Evolutionary conservation across 495 filamentous ascomycete genomes (phyloP), one percentile per base, ranked within the genome.

Genomic region (Penicillium bovifimosum): DNA sequence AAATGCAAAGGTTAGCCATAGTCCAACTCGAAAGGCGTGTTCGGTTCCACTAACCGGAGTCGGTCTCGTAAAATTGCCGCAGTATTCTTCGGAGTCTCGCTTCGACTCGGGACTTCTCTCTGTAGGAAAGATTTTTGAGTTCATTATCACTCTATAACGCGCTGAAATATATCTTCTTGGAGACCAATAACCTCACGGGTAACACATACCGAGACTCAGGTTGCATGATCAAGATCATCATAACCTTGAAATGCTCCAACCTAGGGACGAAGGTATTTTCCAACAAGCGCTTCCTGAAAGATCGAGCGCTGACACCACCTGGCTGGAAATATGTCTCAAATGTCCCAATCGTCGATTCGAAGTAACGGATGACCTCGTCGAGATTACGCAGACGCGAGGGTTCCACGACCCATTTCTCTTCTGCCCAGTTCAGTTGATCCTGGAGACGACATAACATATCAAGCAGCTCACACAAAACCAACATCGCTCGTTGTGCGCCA

Each of bases 281-380:
- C 40, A 71, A 24, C 8, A 71, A 55, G 14, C 49, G 51, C 18
- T 64, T 69, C 29, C 68, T 54, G 42, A 67, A 69, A 20, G 54
- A 61, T 14, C 42, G 34, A 32, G 58, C 53, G 11, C 60, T 63
- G 24, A 69, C 59, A 5, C 68, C 68, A 5, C 66, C 68, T 0
- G 68, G 68, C 28, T 71, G 68, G 24, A 71, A 63, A 26, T 69
- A 66, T 0, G 62, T 10, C 32, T 71, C 68, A 9, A 71, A 56
- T 0, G 62, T 50, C 35, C 60, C 54, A 26, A 66, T 58, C 0
- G 53, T 69, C 11, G 41, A 55, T 5, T 49, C 63, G 32, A 67
- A 66, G 26, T 29, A 58, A 0, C 5, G 14, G 2, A 67, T 52
- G 5, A 66, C 4, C 40, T 71, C 68, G 13, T 41, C 50, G 9